A percentile compares a stretch with the other conserved stretches of the same genome.
These are phyloP conservation scores for Eimeria praecox DNA, from an alignment of 169 alveolate genomes.

Conservation along the genomic window DNA sequence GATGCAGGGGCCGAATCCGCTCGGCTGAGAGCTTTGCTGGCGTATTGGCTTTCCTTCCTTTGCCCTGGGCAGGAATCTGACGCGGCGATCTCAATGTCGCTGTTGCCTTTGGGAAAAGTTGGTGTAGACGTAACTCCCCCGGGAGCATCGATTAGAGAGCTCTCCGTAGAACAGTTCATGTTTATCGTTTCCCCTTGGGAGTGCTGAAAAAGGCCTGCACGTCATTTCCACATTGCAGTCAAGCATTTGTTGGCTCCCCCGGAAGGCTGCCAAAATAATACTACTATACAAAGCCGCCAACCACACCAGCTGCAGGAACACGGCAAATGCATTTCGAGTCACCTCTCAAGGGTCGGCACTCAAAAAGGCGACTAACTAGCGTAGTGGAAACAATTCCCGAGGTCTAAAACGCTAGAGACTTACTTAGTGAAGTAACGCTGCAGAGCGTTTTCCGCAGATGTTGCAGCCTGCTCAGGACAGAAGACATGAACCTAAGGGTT, in stretches of 20 bases:
- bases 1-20: background rate
- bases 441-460: constrained; percentile 35
- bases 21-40: background rate
- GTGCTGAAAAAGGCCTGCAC: background rate
- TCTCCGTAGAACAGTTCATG: background rate
- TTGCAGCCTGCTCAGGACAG: constrained; percentile 34
- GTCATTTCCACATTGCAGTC: background rate
- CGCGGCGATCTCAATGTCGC: background rate
- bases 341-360: background rate
- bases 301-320: background rate
- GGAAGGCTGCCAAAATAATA: background rate
- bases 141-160: background rate
- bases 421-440: background rate
- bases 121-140: background rate
- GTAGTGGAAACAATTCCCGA: background rate
- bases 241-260: background rate
- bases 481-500: background rate
- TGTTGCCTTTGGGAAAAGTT: background rate
- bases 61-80: background rate
- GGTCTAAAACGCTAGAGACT: background rate
- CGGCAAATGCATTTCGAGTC: background rate
- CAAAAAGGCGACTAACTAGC: background rate
- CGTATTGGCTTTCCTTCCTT: background rate
- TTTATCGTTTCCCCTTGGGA: background rate
- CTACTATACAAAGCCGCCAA: background rate